phyloP scores from a whole-genome alignment of 345 rosid genomes.

The Xanthoceras sorbifolium region DNA sequence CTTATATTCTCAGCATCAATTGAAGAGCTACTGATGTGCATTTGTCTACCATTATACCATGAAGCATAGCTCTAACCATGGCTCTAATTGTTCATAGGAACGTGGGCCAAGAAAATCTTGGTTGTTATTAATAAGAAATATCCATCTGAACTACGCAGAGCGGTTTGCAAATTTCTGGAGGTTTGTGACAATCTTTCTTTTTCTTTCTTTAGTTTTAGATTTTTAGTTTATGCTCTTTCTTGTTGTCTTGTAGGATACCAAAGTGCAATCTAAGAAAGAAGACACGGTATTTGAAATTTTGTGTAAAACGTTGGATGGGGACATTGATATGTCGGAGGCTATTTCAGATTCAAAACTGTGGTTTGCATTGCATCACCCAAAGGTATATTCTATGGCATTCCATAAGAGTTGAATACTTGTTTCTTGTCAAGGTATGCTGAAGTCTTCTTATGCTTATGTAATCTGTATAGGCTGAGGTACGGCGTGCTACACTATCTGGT shows the following conservation, averaged over 20 bases:
- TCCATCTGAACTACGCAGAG: conserved; percentile 62
- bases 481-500: conserved; percentile 67
- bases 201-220: conserved; percentile 2
- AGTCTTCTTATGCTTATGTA: conserved; percentile 23
- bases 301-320: conserved; percentile 60
- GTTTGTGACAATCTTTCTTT: conserved; percentile 34
- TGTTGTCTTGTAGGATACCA: conserved; percentile 43
- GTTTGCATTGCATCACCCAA: conserved; percentile 87
- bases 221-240: conserved; percentile 24
- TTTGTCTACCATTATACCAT: not conserved
- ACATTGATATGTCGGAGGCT: conserved; percentile 45
- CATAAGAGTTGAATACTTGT: conserved; percentile 7
- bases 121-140: conserved; percentile 60
- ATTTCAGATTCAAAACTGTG: conserved; percentile 73
- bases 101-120: conserved; percentile 70
- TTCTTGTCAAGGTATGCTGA: conserved; percentile 7
- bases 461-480: conserved; percentile 65
- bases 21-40: not conserved
- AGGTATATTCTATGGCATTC: conserved; percentile 46
- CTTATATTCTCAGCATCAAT: conserved; percentile 1
- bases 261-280: conserved; percentile 50
- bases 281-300: conserved; percentile 53
- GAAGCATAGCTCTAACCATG: conserved; percentile 7
- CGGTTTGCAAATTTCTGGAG: conserved; percentile 64
- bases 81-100: conserved; percentile 46